Evolutionary conservation across 257 asterid genomes (phyloP).

Genomic region (Apocynum venetum): DNA sequence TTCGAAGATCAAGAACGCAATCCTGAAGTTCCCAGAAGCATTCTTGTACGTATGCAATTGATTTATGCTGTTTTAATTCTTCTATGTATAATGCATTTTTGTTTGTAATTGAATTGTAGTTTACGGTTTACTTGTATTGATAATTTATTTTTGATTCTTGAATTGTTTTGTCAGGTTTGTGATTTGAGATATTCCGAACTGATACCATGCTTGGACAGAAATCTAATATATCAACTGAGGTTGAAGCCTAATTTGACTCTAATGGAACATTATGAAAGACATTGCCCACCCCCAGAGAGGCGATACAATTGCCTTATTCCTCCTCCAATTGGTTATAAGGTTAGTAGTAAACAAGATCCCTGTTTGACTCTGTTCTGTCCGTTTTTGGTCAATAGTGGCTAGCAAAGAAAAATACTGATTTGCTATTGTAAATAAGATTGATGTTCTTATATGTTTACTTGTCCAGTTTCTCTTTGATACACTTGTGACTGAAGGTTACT

Average conservation of each 20-base stretch:
- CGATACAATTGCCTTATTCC: slow-evolving; percentile 91
- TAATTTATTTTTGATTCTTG: not conserved
- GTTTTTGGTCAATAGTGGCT: not conserved
- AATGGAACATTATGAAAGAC: slow-evolving; percentile 98
- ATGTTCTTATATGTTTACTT: not conserved
- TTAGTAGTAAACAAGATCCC: slow-evolving; percentile 24
- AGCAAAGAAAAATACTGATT: not conserved
- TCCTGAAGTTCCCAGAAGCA: slow-evolving; percentile 50
- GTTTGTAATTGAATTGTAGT: slow-evolving; percentile 3
- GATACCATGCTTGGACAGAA: slow-evolving; percentile 86
- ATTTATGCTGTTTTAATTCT: not conserved
- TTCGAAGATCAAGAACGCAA: slow-evolving; percentile 48
- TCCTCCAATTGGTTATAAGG: slow-evolving; percentile 90
- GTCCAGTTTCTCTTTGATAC: not conserved
- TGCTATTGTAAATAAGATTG: not conserved
- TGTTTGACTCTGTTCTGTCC: not conserved
- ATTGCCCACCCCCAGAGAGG: slow-evolving; percentile 77
- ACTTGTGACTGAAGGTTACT: not conserved
- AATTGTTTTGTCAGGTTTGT: slow-evolving; percentile 51
- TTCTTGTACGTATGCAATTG: slow-evolving; percentile 51
- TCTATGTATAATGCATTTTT: not conserved
- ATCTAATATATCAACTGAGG: slow-evolving; percentile 57
- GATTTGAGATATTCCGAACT: slow-evolving; percentile 76
- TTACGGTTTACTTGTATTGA: not conserved
- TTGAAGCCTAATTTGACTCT: slow-evolving; percentile 66